phyloP scores from a whole-genome alignment of 176 grass and related monocot species.

The Oryza brachyantha region DNA sequence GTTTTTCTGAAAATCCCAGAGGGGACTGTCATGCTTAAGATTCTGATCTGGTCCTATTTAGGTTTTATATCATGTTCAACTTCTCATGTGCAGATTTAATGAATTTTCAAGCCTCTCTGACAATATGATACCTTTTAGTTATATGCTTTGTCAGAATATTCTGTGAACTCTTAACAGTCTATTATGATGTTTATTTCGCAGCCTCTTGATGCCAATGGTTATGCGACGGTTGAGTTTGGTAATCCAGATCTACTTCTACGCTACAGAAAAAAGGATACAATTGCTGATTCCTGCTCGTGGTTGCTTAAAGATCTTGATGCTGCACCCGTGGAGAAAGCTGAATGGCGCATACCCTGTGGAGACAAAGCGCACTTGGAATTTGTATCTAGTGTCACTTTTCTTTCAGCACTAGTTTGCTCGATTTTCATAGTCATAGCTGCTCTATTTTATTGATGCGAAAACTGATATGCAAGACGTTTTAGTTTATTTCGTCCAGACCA shows the following conservation, averaged over 20 bases:
- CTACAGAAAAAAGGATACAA: constrained; percentile 44
- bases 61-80: not conserved
- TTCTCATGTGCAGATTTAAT: not conserved
- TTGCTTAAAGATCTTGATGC: constrained; percentile 15
- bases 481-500: not conserved
- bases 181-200: constrained; percentile 31
- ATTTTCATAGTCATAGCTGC: constrained; percentile 57
- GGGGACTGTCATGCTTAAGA: constrained; percentile 1
- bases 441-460: constrained; percentile 24
- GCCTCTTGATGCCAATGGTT: constrained; percentile 62
- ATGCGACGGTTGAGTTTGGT: constrained; percentile 44
- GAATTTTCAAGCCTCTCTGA: not conserved
- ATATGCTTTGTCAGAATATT: not conserved
- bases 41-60: not conserved
- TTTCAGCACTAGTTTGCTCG: constrained; percentile 66
- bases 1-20: not conserved
- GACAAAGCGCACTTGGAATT: constrained; percentile 50
- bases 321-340: constrained; percentile 20
- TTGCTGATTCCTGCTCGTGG: constrained; percentile 45
- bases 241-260: constrained; percentile 53
- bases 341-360: constrained; percentile 76
- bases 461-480: not conserved
- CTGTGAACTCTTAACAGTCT: not conserved
- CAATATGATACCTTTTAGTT: not conserved
- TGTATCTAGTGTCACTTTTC: constrained; percentile 69